Evolutionary conservation across 2,329 filamentous ascomycete species (phyloP).

Genomic region (Epichloe sp.): DNA sequence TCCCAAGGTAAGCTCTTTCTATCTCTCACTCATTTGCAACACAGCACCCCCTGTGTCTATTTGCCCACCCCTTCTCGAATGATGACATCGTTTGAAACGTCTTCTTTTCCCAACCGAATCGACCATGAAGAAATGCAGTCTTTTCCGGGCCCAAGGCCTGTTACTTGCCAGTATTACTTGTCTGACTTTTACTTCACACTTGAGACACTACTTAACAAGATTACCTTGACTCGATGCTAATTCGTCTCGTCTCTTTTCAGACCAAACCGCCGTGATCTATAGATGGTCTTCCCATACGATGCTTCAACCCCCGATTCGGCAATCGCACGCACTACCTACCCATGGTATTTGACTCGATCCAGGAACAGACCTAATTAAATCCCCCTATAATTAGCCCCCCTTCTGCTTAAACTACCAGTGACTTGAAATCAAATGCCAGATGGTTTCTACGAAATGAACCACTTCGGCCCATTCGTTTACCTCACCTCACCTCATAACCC

Average conservation of each 20-base stretch:
- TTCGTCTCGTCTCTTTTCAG: not conserved
- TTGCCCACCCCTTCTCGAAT: conserved; percentile 26
- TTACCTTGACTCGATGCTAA: not conserved
- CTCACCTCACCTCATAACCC: too few relatives aligned
- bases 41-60: not conserved
- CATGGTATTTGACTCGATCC: too few relatives aligned
- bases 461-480: too few relatives aligned
- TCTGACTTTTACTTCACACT: conserved; percentile 42
- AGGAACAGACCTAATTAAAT: too few relatives aligned
- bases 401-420: too few relatives aligned
- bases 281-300: not conserved
- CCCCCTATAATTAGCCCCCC: too few relatives aligned
- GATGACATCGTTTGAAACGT: conserved; percentile 60
- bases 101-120: conserved; percentile 86
- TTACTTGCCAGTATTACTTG: conserved; percentile 86
- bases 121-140: conserved; percentile 67
- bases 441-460: too few relatives aligned
- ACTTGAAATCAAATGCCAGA: too few relatives aligned
- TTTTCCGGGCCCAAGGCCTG: conserved; percentile 57
- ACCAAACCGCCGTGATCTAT: not conserved
- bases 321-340: too few relatives aligned
- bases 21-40: not conserved
- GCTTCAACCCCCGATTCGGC: too few relatives aligned
- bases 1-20: conserved; percentile 13
- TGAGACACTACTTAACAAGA: conserved; percentile 6